Base-by-base conservation (phyloP, 768 basidiomycete species). In the Boletus reticuloceps region DNA sequence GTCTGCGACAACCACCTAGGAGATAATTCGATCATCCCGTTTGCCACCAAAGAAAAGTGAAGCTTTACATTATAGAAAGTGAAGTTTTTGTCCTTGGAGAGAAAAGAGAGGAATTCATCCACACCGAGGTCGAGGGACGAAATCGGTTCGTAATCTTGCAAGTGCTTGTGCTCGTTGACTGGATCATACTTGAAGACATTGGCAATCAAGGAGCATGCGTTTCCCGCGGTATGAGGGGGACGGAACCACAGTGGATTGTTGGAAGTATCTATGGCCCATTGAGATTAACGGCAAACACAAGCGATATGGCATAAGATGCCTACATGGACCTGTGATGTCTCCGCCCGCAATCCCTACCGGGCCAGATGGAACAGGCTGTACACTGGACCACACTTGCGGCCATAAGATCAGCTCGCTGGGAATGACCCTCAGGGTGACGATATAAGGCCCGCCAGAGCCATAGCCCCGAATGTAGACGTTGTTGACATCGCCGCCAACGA, bases 1-100 rank as follows among this genome's bases (percentile, higher is more conserved):
- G n/a, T 58, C 57, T 10, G 54, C 57, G 20, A 55, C 57, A 20
- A 51, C 12, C 20, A 58, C 57, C 57, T 58, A 16, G 1, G 3
- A 13, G n/a, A 42, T 6, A 19, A 25, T 25, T 5, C 4, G 7
- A 14, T 57, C n/a, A 22, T 1, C 10, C 13, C 7, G 1, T 7
- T 27, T 31, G n/a, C n/a, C n/a, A n/a, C n/a, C 14, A 25, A 12
- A 27, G 14, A 6, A 19, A 22, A 31, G 6, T 0, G 1, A 20
- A 48, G 22, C 1, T 2, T 42, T 46, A 59, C 55, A 34, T 59
- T 57, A 14, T 58, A 56, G 32, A 56, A 48, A 6, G 58, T 44
- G 34, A 27, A 16, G n/a, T 14, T 10, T 1, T 43, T 32, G 32
- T 58, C 38, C 41, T 38, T 17, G 10, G 37, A 29, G 32, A 59